phyloP scores from a whole-genome alignment of 2,329 filamentous ascomycete genomes.

The Diaporthe sp. region DNA sequence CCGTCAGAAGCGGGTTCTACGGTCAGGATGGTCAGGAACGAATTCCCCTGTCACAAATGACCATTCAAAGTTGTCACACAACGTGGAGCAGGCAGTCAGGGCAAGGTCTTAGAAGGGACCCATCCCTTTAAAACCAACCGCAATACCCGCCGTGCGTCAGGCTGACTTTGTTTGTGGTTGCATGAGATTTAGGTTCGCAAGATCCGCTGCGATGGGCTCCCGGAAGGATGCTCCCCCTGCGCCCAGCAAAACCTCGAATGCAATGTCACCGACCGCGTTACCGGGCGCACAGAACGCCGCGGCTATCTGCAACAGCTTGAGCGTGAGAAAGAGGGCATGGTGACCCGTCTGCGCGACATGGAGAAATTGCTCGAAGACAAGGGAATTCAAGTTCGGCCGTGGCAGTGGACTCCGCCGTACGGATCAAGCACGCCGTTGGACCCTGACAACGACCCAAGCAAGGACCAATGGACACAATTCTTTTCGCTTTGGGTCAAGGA shows the following conservation, averaged over 20 bases:
- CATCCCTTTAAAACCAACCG: not conserved
- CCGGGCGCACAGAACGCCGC: slow-evolving; percentile 80
- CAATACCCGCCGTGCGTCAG: not conserved
- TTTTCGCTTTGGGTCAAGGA: slow-evolving; percentile 49
- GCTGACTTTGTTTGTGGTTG: not conserved
- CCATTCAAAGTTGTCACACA: not conserved
- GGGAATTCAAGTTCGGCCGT: slow-evolving; percentile 70
- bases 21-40: not conserved
- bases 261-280: slow-evolving; percentile 88
- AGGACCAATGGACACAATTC: slow-evolving; percentile 49
- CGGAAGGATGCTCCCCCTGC: slow-evolving; percentile 86
- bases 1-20: not conserved
- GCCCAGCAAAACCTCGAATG: slow-evolving; percentile 80
- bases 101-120: not conserved
- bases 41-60: not conserved
- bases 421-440: slow-evolving; percentile 43
- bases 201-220: slow-evolving; percentile 85
- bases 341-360: slow-evolving; percentile 73
- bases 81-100: not conserved
- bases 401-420: slow-evolving; percentile 48
- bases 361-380: slow-evolving; percentile 72
- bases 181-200: slow-evolving; percentile 73
- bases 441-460: slow-evolving; percentile 41
- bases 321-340: slow-evolving; percentile 74
- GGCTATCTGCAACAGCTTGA: slow-evolving; percentile 84